A percentile compares a stretch with the other conserved stretches of the same genome.
These are phyloP conservation scores for Trichoderma aggressivum DNA, from an alignment of 2,329 filamentous ascomycete genomes.

Conservation along the genomic window DNA sequence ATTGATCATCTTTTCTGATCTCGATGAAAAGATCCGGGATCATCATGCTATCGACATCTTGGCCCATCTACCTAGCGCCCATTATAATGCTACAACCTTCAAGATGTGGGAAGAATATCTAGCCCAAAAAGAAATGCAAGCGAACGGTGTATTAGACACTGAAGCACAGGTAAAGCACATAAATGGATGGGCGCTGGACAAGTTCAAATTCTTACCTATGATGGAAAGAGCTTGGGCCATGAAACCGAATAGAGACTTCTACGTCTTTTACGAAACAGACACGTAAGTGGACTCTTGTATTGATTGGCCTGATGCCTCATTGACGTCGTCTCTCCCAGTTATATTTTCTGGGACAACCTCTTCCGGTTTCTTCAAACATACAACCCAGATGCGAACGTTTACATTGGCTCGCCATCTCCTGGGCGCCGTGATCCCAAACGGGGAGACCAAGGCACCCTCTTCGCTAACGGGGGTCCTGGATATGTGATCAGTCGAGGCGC, in stretches of 20 bases:
- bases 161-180: slow-evolving; percentile 31
- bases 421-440: slow-evolving; percentile 33
- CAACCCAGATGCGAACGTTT: slow-evolving; percentile 42
- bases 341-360: slow-evolving; percentile 35
- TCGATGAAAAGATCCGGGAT: slow-evolving; percentile 42
- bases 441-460: slow-evolving; percentile 37
- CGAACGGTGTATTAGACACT: slow-evolving; percentile 32
- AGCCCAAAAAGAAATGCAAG: slow-evolving; percentile 36
- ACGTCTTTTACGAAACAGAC: slow-evolving; percentile 55
- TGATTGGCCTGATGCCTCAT: background rate
- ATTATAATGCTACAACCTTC: slow-evolving; percentile 27
- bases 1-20: slow-evolving; percentile 50
- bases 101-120: slow-evolving; percentile 32
- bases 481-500: slow-evolving; percentile 45
- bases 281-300: slow-evolving; percentile 37
- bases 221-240: slow-evolving; percentile 47
- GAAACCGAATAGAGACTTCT: slow-evolving; percentile 49
- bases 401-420: slow-evolving; percentile 48
- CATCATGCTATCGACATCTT: slow-evolving; percentile 45
- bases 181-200: slow-evolving; percentile 52
- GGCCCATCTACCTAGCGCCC: slow-evolving; percentile 41
- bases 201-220: slow-evolving; percentile 57
- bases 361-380: slow-evolving; percentile 51
- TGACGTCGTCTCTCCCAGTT: background rate
- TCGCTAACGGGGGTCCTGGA: slow-evolving; percentile 49